Base-by-base conservation (phyloP, 306 rosid genomes). In the Abrus precatorius region DNA sequence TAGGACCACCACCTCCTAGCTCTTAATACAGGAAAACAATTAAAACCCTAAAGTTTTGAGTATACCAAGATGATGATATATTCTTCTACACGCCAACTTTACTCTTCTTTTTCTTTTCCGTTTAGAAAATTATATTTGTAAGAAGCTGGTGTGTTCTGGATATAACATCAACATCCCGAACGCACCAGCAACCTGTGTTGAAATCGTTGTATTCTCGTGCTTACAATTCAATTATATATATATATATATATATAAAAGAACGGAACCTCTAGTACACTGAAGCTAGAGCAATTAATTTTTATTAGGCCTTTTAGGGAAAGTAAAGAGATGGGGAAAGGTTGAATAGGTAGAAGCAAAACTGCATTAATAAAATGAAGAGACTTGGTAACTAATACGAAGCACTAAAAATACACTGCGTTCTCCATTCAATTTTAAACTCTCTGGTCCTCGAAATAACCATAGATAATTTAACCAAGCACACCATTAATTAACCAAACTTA, bases 401-500 rank as follows among this genome's bases (percentile, higher is more conserved):
- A 74, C 61, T 73, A 1, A 70, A 81, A 81, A 81, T 61, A 81
- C 50, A 72, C 11, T 40, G 49, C 52, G 0, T 79, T 72, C 78
- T 45, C 72, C 66, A 59, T 86, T 69, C 20, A 76, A 52, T 48
- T 82, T 83, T 72, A 75, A 67, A 62, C 84, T 62, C 75, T 48
- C 59, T 64, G 55, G 82, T 82, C 83, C 85, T 76, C 72, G 47
- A 61, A 57, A 81, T 84, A 87, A 80, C 72, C 76, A 50, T 84
- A 70, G 75, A 64, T 63, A 86, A 76, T 54, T 68, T 73, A 84
- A 59, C 82, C 69, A 80, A 83, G 45, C 90, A 92, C 90, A 85
- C 90, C 83, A 67, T 76, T 40, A 86, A 67, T 76, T 40, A 86
- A 86, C 67, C 76, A 85, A 90, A 87, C 89, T 41, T 69, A 81